phyloP scores from a whole-genome alignment of 768 basidiomycete species.

The Trametes sanguinea region DNA sequence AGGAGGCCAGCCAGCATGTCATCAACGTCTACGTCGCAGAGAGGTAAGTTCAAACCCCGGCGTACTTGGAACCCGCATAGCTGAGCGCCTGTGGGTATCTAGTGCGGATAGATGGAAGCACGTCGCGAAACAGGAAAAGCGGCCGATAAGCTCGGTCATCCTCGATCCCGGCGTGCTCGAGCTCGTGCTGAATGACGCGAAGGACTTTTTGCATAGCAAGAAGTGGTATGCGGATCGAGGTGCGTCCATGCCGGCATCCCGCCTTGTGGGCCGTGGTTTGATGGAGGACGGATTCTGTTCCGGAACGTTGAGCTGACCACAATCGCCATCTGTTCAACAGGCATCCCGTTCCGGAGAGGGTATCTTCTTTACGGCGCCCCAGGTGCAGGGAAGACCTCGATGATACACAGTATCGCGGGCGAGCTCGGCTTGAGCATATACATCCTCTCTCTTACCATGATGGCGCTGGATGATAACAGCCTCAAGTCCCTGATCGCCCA shows the following conservation, averaged over 20 bases:
- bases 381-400: conserved; percentile 77
- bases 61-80: not conserved
- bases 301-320: not conserved
- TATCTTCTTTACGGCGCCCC: conserved; percentile 79
- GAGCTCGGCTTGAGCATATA: conserved; percentile 76
- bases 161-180: conserved; percentile 72
- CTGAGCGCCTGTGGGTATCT: not conserved
- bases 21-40: conserved; percentile 58
- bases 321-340: conserved; percentile 9
- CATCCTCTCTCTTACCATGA: conserved; percentile 65
- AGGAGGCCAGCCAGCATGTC: conserved; percentile 49
- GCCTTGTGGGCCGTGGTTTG: too few species aligned
- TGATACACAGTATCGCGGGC: conserved; percentile 78
- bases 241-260: conserved; percentile 5
- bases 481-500: conserved; percentile 59
- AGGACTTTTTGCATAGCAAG: conserved; percentile 68
- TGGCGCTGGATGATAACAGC: conserved; percentile 61
- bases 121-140: conserved; percentile 60
- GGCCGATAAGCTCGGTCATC: conserved; percentile 66
- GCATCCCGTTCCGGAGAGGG: conserved; percentile 78
- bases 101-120: conserved; percentile 50
- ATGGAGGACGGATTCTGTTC: too few species aligned
- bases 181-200: conserved; percentile 63
- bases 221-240: conserved; percentile 75
- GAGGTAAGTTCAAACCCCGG: conserved; percentile 30